Evolutionary conservation across 2,329 filamentous ascomycete species (phyloP).

Genomic region (Arthroderma uncinatum): DNA sequence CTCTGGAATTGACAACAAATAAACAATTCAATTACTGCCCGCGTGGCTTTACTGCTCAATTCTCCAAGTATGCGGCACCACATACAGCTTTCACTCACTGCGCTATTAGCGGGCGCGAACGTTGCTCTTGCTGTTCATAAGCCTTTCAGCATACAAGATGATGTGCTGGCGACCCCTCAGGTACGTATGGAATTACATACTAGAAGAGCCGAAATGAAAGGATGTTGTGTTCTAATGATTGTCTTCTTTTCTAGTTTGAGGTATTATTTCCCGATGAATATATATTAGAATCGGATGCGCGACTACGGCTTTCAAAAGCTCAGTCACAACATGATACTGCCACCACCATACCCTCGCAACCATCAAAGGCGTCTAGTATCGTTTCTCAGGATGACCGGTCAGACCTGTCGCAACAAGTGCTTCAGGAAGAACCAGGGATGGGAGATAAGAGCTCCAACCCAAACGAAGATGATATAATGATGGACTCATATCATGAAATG

Average conservation of each 20-base stretch:
- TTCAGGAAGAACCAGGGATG: constrained; percentile 35
- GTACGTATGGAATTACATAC: constrained; percentile 34
- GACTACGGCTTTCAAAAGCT: constrained; percentile 41
- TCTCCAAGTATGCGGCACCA: constrained; percentile 6
- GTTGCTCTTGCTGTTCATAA: constrained; percentile 42
- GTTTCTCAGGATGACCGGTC: constrained; percentile 10
- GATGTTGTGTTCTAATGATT: not conserved
- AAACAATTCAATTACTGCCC: not conserved
- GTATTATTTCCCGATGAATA: constrained; percentile 63
- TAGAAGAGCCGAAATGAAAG: not conserved
- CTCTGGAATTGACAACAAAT: not conserved
- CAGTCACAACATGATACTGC: constrained; percentile 15
- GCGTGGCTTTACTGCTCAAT: not conserved
- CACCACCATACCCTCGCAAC: constrained; percentile 12
- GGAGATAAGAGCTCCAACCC: not conserved
- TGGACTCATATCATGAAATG: constrained; percentile 63
- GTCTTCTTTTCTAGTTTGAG: constrained; percentile 53
- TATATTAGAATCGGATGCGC: constrained; percentile 59
- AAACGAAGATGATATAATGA: constrained; percentile 48
- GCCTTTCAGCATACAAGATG: constrained; percentile 76
- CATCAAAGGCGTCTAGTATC: constrained; percentile 4
- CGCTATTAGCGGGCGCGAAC: constrained; percentile 24
- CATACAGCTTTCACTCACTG: constrained; percentile 15
- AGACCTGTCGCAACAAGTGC: constrained; percentile 15
- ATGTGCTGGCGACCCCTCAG: constrained; percentile 77